These are phyloP conservation scores for Rosa multiflora DNA, from an alignment of 306 rosid genomes.

Conservation along the genomic window DNA sequence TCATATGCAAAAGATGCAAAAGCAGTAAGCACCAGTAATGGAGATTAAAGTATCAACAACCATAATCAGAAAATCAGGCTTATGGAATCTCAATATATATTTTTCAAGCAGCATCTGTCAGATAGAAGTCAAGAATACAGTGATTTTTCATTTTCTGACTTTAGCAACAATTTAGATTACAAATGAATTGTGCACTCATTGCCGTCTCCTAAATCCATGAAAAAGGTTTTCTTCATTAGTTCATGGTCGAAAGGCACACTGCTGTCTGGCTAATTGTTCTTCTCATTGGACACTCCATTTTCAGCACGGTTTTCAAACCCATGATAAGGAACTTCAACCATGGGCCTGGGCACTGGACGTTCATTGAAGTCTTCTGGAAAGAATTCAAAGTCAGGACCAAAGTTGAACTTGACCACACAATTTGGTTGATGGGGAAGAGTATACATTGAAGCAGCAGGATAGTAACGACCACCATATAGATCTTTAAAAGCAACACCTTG, in stretches of 20 bases:
- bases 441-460: constrained; percentile 95
- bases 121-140: constrained; percentile 35
- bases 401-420: constrained; percentile 90
- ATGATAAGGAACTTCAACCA: constrained; percentile 84
- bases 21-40: constrained; percentile 13
- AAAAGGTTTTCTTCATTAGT: background rate
- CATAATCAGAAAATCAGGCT: constrained; percentile 25
- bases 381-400: constrained; percentile 81
- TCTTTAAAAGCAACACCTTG: constrained; percentile 93
- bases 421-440: constrained; percentile 89
- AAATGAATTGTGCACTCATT: constrained; percentile 32
- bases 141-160: constrained; percentile 29
- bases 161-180: constrained; percentile 34
- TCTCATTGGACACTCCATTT: constrained; percentile 65
- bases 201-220: constrained; percentile 29
- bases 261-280: constrained; percentile 39
- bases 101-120: constrained; percentile 31
- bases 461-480: constrained; percentile 85
- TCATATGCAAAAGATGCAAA: background rate
- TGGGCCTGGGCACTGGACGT: constrained; percentile 69
- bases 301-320: constrained; percentile 68
- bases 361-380: constrained; percentile 67
- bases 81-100: constrained; percentile 21
- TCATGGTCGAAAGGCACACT: constrained; percentile 14
- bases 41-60: background rate